Evolutionary conservation across 1,284 basidiomycete genomes (phyloP).

Genomic region (Austropuccinia psidii): DNA sequence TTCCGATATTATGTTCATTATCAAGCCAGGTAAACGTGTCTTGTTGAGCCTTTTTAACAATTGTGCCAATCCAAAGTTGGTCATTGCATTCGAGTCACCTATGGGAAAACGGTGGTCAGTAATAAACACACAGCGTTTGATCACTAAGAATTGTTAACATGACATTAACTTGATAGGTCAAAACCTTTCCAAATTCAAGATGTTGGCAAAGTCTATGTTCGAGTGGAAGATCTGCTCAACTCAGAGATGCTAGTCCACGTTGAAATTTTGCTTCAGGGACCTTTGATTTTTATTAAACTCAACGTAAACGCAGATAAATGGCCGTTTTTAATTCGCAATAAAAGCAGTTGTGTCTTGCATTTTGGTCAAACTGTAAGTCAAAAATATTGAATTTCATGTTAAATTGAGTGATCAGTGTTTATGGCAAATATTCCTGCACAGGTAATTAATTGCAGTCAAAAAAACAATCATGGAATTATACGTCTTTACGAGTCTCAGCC

Average conservation of each 20-base stretch:
- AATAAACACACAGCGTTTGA: no score
- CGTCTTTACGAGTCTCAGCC: constrained; percentile 27
- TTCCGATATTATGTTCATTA: constrained; percentile 10
- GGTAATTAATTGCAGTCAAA: constrained; percentile 7
- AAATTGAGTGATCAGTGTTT: no score
- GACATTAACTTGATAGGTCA: constrained; percentile 21
- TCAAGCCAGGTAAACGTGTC: constrained; percentile 34
- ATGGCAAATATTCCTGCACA: no score
- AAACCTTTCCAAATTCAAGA: constrained; percentile 37
- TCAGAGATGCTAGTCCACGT: constrained; percentile 31
- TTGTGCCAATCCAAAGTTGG: constrained; percentile 33
- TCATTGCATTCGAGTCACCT: constrained; percentile 26
- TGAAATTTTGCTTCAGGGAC: constrained; percentile 30
- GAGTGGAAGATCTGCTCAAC: constrained; percentile 1
- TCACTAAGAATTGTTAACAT: background rate
- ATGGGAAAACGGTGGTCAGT: constrained; percentile 34
- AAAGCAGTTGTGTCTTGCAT: constrained; percentile 29
- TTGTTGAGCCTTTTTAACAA: constrained; percentile 30
- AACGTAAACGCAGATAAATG: constrained; percentile 30
- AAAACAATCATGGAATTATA: constrained; percentile 2
- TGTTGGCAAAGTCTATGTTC: constrained; percentile 36
- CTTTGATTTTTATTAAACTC: constrained; percentile 37
- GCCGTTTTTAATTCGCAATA: constrained; percentile 35
- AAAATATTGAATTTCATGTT: no score
- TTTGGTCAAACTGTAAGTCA: constrained; percentile 34